Conservation (phyloP, 495 filamentous ascomycete species). For the Patellaria atrata region DNA sequence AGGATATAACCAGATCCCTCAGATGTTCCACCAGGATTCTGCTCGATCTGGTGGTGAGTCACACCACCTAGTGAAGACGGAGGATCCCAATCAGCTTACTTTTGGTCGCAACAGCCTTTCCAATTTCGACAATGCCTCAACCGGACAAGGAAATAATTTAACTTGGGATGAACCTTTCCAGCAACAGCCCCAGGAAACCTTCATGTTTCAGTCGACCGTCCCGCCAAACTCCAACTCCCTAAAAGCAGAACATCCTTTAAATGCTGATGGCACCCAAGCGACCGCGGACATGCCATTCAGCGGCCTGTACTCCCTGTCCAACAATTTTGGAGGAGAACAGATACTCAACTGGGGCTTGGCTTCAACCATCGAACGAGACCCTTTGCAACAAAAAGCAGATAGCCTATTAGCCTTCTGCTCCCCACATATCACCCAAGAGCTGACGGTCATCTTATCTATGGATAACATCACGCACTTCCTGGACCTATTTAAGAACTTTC, state of each 20-base stretch:
- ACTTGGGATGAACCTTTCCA: slow-evolving; percentile 11
- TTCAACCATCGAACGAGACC: slow-evolving; percentile 22
- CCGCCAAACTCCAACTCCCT: slow-evolving; percentile 17
- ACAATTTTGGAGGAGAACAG: slow-evolving; percentile 16
- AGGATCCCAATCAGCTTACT: slow-evolving; percentile 6
- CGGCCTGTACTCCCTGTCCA: slow-evolving; percentile 21
- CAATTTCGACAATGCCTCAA: slow-evolving; percentile 12
- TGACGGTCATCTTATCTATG: slow-evolving; percentile 39
- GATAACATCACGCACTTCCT: slow-evolving; percentile 49
- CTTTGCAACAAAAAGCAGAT: slow-evolving; percentile 24
- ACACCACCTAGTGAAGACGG: slow-evolving; percentile 13
- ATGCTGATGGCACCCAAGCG: slow-evolving; percentile 14
- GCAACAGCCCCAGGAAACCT: slow-evolving; percentile 10
- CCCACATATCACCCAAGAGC: slow-evolving; percentile 27
- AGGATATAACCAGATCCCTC: slow-evolving; percentile 1
- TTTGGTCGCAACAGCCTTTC: slow-evolving; percentile 15
- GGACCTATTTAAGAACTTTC: slow-evolving; percentile 45
- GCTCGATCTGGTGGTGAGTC: too few species aligned
- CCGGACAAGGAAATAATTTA: slow-evolving; percentile 9
- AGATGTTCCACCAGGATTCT: too few species aligned
- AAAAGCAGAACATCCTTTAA: slow-evolving; percentile 15
- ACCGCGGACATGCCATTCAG: slow-evolving; percentile 15
- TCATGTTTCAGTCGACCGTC: slow-evolving; percentile 16
- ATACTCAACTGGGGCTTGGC: slow-evolving; percentile 22
- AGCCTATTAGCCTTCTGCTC: slow-evolving; percentile 36